These are phyloP conservation scores for Pichia cactophila DNA, from an alignment of 1,139 yeast species.

Conservation along the genomic window DNA sequence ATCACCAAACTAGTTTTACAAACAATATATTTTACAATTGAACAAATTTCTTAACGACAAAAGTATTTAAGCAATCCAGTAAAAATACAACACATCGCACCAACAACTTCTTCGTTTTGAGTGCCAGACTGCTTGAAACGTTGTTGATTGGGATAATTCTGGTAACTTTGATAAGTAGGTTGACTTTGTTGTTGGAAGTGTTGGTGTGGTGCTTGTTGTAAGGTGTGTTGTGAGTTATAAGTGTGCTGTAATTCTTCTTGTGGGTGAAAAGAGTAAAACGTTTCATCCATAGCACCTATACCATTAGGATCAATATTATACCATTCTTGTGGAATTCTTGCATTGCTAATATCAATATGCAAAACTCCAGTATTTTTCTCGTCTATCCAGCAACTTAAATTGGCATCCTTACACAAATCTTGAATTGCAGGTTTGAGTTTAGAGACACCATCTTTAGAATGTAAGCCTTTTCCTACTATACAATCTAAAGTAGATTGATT, in stretches of 20 bases:
- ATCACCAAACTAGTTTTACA: too few relatives aligned
- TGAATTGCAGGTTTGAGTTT: slow-evolving; percentile 88
- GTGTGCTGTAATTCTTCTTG: neutral
- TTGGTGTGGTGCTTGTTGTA: slow-evolving; percentile 15
- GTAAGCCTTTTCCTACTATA: slow-evolving; percentile 93
- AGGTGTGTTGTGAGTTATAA: neutral
- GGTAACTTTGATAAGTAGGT: slow-evolving; percentile 22
- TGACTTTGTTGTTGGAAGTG: slow-evolving; percentile 25
- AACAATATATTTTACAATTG: neutral
- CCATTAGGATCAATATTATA: slow-evolving; percentile 24
- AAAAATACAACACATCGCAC: neutral
- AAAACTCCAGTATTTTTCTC: slow-evolving; percentile 74
- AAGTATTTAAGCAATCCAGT: neutral
- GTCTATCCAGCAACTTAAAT: slow-evolving; percentile 55
- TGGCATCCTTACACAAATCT: slow-evolving; percentile 59
- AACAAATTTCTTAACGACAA: neutral
- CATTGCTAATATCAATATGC: slow-evolving; percentile 51
- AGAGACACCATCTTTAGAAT: slow-evolving; percentile 74
- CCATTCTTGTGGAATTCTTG: slow-evolving; percentile 49
- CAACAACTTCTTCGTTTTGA: neutral
- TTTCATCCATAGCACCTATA: slow-evolving; percentile 26
- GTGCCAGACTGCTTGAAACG: neutral
- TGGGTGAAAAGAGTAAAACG: slow-evolving; percentile 20
- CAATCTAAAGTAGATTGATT: slow-evolving; percentile 52
- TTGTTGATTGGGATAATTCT: slow-evolving; percentile 1